Percentiles rank a stretch among this genome's conserved stretches.
These are phyloP conservation scores for Rhizopogon rudus DNA, from an alignment of 768 basidiomycete genomes.

Conservation along the genomic window DNA sequence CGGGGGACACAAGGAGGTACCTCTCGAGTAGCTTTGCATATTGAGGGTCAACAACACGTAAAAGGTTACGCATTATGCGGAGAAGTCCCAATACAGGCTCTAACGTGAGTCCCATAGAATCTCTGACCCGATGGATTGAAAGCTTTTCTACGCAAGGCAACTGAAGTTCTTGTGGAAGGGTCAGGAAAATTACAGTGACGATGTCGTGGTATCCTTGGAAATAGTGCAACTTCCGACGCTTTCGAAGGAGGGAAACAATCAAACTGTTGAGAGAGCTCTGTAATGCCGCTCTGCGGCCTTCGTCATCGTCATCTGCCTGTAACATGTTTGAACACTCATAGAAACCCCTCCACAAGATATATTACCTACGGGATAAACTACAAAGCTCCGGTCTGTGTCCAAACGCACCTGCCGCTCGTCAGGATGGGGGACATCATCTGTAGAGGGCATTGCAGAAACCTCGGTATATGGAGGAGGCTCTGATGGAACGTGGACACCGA, in stretches of 20 bases:
- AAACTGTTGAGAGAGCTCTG: slow-evolving; percentile 67
- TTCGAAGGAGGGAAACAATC: slow-evolving; percentile 71
- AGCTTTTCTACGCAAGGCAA: slow-evolving; percentile 62
- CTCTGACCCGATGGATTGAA: slow-evolving; percentile 69
- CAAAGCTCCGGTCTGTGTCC: slow-evolving; percentile 91
- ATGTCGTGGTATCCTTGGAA: slow-evolving; percentile 96
- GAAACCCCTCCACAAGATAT: slow-evolving; percentile 2
- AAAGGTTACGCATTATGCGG: slow-evolving; percentile 71
- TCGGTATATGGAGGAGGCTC: slow-evolving; percentile 25
- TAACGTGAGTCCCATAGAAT: slow-evolving; percentile 83
- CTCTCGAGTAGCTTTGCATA: slow-evolving; percentile 65
- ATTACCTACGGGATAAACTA: slow-evolving; percentile 86
- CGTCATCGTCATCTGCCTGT: slow-evolving; percentile 3
- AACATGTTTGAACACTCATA: slow-evolving; percentile 11
- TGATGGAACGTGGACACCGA: slow-evolving; percentile 36
- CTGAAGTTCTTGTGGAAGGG: slow-evolving; percentile 57
- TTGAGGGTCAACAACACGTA: slow-evolving; percentile 65
- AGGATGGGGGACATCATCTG: slow-evolving; percentile 36
- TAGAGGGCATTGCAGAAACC: slow-evolving; percentile 11
- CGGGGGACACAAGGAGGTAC: slow-evolving; percentile 31
- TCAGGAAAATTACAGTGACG: slow-evolving; percentile 76
- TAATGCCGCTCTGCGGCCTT: slow-evolving; percentile 31
- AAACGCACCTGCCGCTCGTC: slow-evolving; percentile 87
- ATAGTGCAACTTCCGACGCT: slow-evolving; percentile 69
- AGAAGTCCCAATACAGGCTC: slow-evolving; percentile 77